Percentiles rank a stretch among this genome's conserved stretches.
phyloP scores from a whole-genome alignment of 495 filamentous ascomycete genomes.

The Tetracladium marchalianum region DNA sequence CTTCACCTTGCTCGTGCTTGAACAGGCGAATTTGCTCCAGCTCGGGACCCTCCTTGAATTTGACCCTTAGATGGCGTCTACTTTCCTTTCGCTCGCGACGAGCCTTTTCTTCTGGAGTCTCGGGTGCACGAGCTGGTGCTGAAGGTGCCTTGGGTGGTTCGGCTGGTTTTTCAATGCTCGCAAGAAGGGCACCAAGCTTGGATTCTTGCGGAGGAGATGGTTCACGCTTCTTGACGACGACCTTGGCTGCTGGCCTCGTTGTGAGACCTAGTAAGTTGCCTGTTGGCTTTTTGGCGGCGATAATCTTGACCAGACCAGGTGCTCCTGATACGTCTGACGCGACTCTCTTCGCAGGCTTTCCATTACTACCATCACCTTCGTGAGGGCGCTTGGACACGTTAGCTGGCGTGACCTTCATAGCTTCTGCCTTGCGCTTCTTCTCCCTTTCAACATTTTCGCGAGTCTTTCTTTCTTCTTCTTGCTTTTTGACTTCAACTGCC shows the following conservation, averaged over 20 bases:
- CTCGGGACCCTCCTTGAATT: conserved; percentile 62
- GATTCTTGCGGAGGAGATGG: conserved; percentile 21
- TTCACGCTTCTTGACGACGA: conserved; percentile 24
- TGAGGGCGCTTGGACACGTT: conserved; percentile 16
- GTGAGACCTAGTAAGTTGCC: conserved; percentile 24
- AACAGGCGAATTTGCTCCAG: conserved; percentile 66
- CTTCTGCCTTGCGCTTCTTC: conserved; percentile 19
- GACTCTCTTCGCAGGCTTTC: conserved; percentile 19
- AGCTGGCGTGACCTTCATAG: background rate
- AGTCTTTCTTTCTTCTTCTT: conserved; percentile 10
- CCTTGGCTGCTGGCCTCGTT: conserved; percentile 18
- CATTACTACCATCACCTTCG: conserved; percentile 14
- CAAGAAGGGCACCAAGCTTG: conserved; percentile 40
- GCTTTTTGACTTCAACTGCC: conserved; percentile 27
- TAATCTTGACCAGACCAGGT: conserved; percentile 1
- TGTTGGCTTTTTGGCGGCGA: conserved; percentile 15
- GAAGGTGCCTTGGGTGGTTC: conserved; percentile 43
- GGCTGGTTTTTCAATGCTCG: conserved; percentile 55
- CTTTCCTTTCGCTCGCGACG: conserved; percentile 73
- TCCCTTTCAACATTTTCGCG: conserved; percentile 15
- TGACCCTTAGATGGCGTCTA: conserved; percentile 59
- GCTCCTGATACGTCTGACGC: conserved; percentile 11
- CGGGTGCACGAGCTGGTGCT: conserved; percentile 44
- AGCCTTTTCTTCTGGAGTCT: conserved; percentile 65
- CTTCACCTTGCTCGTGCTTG: conserved; percentile 62